Conservation (phyloP, 2,329 filamentous ascomycete genomes). For the Pseudogymnoascus sp. region DNA sequence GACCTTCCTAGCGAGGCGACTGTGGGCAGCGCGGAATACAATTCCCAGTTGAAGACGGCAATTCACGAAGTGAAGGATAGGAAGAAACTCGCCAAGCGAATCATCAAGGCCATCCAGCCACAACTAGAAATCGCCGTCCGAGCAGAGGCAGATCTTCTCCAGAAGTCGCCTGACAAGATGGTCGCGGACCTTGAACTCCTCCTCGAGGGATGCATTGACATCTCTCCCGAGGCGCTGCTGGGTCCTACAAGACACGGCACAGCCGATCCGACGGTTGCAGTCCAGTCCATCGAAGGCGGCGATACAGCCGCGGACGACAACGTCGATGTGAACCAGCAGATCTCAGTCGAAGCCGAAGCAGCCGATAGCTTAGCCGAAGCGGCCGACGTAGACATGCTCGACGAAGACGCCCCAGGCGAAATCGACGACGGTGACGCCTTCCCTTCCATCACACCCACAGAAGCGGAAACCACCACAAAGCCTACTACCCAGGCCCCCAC, state of each 20-base stretch:
- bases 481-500: slow-evolving; percentile 25
- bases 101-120: slow-evolving; percentile 75
- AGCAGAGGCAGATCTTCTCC: slow-evolving; percentile 74
- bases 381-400: slow-evolving; percentile 23
- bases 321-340: slow-evolving; percentile 23
- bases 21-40: slow-evolving; percentile 27
- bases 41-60: slow-evolving; percentile 32
- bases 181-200: slow-evolving; percentile 68
- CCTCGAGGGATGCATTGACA: slow-evolving; percentile 50
- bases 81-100: slow-evolving; percentile 79
- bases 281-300: slow-evolving; percentile 21
- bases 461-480: background rate
- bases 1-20: slow-evolving; percentile 17
- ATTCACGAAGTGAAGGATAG: slow-evolving; percentile 67
- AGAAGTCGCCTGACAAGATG: slow-evolving; percentile 62
- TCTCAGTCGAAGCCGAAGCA: slow-evolving; percentile 33
- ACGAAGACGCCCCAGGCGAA: slow-evolving; percentile 21
- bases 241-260: slow-evolving; percentile 36
- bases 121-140: slow-evolving; percentile 67
- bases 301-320: slow-evolving; percentile 20
- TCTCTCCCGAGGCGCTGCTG: slow-evolving; percentile 35
- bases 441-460: slow-evolving; percentile 4
- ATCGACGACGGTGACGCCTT: slow-evolving; percentile 16
- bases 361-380: slow-evolving; percentile 33
- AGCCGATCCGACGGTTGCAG: background rate